phyloP scores from a whole-genome alignment of 768 basidiomycete genomes.

The Boletus pseudo-olivaceus region DNA sequence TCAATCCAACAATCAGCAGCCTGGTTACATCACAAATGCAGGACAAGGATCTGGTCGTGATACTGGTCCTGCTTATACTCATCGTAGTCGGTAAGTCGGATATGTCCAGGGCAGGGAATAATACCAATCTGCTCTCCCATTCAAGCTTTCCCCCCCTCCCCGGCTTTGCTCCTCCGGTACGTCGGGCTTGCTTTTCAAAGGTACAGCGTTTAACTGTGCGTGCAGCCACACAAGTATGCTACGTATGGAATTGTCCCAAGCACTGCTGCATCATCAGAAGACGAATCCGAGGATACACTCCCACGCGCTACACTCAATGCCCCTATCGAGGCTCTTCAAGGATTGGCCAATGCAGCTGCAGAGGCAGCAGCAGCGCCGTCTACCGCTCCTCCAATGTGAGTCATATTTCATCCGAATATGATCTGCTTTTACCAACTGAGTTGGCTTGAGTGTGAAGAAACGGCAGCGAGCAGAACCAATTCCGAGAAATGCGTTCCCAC shows the following conservation, averaged over 20 bases:
- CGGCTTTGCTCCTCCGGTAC: conserved; percentile 86
- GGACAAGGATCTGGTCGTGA: conserved; percentile 26
- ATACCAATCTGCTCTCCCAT: conserved; percentile 30
- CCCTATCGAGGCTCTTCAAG: conserved; percentile 92
- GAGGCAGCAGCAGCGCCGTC: conserved; percentile 86
- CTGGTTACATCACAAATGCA: conserved; percentile 10
- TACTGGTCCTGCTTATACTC: conserved; percentile 24
- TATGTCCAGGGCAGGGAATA: conserved; percentile 18
- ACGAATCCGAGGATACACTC: conserved; percentile 87
- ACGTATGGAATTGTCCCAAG: conserved; percentile 87
- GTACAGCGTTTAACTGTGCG: conserved; percentile 15
- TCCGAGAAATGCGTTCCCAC: conserved; percentile 81
- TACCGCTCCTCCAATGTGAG: conserved; percentile 55
- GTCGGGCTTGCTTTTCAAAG: conserved; percentile 24
- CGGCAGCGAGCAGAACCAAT: conserved; percentile 81
- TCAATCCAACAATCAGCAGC: conserved; percentile 32
- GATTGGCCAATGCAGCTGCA: conserved; percentile 91
- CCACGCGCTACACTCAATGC: conserved; percentile 83
- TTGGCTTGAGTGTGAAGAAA: conserved; percentile 55
- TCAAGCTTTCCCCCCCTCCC: conserved; percentile 79
- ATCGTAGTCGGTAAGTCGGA: conserved; percentile 33
- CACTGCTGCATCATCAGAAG: conserved; percentile 81
- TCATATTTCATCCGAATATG: not conserved
- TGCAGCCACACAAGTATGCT: conserved; percentile 82
- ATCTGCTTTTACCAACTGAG: not conserved